These are phyloP conservation scores for Butyriboletus loyo DNA, from an alignment of 768 basidiomycete genomes.

Conservation along the genomic window DNA sequence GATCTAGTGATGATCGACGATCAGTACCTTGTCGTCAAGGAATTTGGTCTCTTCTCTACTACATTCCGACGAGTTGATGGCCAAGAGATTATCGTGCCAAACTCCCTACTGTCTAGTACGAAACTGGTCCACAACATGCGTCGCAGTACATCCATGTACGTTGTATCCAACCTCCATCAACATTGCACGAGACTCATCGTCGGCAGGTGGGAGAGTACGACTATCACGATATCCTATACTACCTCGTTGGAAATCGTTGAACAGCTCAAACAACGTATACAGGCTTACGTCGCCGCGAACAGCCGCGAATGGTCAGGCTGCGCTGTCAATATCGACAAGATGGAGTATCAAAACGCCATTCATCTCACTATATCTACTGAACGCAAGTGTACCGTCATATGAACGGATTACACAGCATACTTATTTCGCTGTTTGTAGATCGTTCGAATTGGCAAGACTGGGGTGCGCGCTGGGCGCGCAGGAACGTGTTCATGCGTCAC, in stretches of 20 bases:
- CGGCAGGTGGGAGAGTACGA: constrained; percentile 64
- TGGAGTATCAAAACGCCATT: constrained; percentile 76
- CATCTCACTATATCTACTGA: constrained; percentile 66
- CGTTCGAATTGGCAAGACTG: constrained; percentile 86
- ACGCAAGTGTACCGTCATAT: constrained; percentile 43
- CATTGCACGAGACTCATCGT: constrained; percentile 6
- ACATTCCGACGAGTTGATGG: constrained; percentile 79
- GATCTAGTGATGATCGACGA: constrained; percentile 79
- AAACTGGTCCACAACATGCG: constrained; percentile 80
- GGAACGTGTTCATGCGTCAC: constrained; percentile 72
- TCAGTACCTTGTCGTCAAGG: constrained; percentile 48
- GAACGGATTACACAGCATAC: neutral
- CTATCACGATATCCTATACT: constrained; percentile 60
- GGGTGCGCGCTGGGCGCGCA: constrained; percentile 75
- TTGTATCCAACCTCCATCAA: constrained; percentile 3
- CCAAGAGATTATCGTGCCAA: constrained; percentile 76
- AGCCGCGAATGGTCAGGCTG: constrained; percentile 71
- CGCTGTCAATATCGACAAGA: constrained; percentile 69
- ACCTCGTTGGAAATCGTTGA: constrained; percentile 72
- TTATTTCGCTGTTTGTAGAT: constrained; percentile 39
- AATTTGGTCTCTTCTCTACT: constrained; percentile 80
- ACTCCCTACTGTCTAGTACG: constrained; percentile 62
- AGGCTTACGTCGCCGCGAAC: constrained; percentile 58
- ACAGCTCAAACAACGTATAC: constrained; percentile 56
- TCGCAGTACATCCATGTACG: constrained; percentile 70